These are phyloP conservation scores for Apium graveolens DNA, from an alignment of 129 eudicot species.

Conservation along the genomic window DNA sequence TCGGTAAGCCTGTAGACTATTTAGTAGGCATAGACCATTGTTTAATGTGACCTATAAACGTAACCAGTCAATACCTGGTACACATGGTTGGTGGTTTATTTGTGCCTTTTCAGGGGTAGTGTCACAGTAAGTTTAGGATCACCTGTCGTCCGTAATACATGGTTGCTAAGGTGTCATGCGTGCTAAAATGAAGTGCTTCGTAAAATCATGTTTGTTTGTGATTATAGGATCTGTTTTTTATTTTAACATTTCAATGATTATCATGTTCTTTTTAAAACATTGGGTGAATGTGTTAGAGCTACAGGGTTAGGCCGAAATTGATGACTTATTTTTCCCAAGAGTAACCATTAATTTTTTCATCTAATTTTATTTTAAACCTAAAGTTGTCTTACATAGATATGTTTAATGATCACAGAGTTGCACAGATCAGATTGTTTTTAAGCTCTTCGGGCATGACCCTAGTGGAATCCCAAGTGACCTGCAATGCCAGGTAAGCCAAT, in stretches of 20 bases:
- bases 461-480: conserved; percentile 22
- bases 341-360: not conserved
- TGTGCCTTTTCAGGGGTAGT: too few relatives aligned
- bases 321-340: not conserved
- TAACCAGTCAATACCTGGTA: not conserved
- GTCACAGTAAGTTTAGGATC: not conserved
- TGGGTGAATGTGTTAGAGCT: not conserved
- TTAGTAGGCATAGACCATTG: not conserved
- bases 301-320: not conserved
- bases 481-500: conserved; percentile 18
- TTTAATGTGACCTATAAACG: not conserved
- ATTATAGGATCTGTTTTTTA: not conserved
- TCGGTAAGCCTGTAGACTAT: not conserved
- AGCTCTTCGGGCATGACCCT: conserved; percentile 30
- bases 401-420: conserved; percentile 22
- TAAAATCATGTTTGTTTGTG: not conserved
- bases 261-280: not conserved
- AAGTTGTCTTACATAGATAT: not conserved
- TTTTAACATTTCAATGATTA: not conserved
- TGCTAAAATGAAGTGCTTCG: too few relatives aligned
- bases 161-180: not conserved
- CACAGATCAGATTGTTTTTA: conserved; percentile 29
- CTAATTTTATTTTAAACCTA: not conserved
- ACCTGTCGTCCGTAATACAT: not conserved
- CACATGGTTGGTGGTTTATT: too few relatives aligned